Evolutionary conservation across 148 eudicot genomes (phyloP), one percentile per base, ranked within the genome.

Genomic region (Linanthus parryae): DNA sequence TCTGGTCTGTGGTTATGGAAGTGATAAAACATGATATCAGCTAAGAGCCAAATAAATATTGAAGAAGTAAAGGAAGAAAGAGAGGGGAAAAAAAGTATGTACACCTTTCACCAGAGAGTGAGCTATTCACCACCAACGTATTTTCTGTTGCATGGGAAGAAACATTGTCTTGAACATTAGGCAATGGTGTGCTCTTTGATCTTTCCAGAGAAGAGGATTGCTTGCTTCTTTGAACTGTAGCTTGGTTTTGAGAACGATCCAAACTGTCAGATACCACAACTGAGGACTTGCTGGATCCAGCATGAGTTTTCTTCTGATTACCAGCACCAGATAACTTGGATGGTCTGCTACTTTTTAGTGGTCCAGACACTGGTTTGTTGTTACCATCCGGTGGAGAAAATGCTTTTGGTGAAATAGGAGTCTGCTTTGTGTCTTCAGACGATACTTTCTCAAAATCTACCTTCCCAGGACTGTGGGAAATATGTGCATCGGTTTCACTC

Each of bases 41-140:
- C 25, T 39, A 60, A 5, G 39, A 4, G 13, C 34, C 46, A 22
- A 11, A 7, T 36, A 23, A 8, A 31, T 13, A 23, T 44, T 23
- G 21, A 14, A 2, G 26, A n/a, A 38, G 2, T 15, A 12, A 15
- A 28, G 31, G 13, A 18, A 7, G 23, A 41, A 31, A 9, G 46
- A 39, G 56, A 37, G 45, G 16, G 25, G 55, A 26, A 36, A 56
- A 17, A 20, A 62, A 33, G 38, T 18, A 48, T 25, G 36, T 57
- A 45, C 58, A 91, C 98, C 96, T 87, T 71, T 67, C 76, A 59
- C 66, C 62, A 37, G 48, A 35, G 15, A 66, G 38, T 12, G 68
- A 59, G 52, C 56, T 63, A 49, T 59, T 53, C 21, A 70, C 78
- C 57, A 29, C 56, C 30, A n/a, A n/a, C n/a, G 57, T 62, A 63